Base-by-base conservation (phyloP, 2,329 filamentous ascomycete genomes). In the Paraconiothyrium brasiliense region DNA sequence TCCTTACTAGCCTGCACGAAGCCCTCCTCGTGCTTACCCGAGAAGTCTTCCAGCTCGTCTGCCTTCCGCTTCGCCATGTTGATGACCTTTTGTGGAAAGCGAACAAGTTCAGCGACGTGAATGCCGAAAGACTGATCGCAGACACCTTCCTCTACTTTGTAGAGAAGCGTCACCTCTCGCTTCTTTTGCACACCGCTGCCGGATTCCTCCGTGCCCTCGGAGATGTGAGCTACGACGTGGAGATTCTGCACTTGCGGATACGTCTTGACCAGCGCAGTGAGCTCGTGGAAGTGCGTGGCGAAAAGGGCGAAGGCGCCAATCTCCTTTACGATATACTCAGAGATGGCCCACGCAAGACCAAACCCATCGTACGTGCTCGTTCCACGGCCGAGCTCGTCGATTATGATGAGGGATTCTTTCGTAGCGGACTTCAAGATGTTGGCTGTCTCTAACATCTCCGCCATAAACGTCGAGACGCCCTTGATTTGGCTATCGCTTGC, bases 41-140 rank as follows among this genome's bases (percentile, higher is more conserved):
- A 91, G 72, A 99, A 99, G 77, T 99, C 95, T 78, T 99, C 95
- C 39, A 99, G 85, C 84, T 99, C 96, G 78, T 98, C 95, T 0
- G 95, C 95, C 83, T 99, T 99, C 70, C 95, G 88, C 82, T 97
- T 97, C n/a, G 95, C 95, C 96, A 99, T 99, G 66, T 93, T 93
- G 63, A 99, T 92, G 16, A 99, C 96, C 82, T 99, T 99, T 70
- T 93, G 90, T 0, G 95, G 95, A 82, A 99, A 99, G 48, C 94
- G 89, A 22, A 99, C 95, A 6, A 99, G 86, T 81, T 99, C 95
- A 0, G 95, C 95, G 14, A 99, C 96, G 80, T 99, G 95, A 71
- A 99, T 99, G 71, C 95, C 95, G 78, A 99, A 99, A 61, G 91
- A 95, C 81, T 99, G 95, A 78, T 99, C 95, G 76, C 93, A 97